phyloP scores from a whole-genome alignment of 495 filamentous ascomycete species.

The Chaetomidium leptoderma region DNA sequence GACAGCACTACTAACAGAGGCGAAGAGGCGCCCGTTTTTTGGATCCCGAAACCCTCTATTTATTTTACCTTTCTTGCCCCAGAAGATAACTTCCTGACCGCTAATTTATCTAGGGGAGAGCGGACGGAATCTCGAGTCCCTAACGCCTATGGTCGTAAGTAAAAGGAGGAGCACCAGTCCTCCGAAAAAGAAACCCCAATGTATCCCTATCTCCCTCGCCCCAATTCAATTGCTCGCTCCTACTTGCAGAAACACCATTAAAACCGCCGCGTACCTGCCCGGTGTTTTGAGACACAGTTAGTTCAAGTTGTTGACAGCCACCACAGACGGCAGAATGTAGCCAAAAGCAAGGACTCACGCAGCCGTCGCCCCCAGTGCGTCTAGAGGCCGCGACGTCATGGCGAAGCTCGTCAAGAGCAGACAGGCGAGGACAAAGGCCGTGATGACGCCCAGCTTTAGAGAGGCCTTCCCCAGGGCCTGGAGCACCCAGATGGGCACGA shows the following conservation, averaged over 20 bases:
- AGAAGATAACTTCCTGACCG: too few relatives aligned
- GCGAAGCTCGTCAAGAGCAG: not conserved
- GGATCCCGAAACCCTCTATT: not conserved
- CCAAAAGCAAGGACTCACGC: not conserved
- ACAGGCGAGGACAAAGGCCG: not conserved
- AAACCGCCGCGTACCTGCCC: not conserved
- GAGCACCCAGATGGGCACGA: not conserved
- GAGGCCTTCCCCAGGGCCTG: not conserved
- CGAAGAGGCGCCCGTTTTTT: not conserved
- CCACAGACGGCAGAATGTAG: not conserved
- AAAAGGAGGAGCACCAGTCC: too few relatives aligned
- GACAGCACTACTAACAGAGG: not conserved
- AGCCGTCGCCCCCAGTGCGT: not conserved
- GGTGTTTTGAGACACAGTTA: not conserved
- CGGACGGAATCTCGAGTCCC: too few relatives aligned
- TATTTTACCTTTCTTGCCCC: too few relatives aligned
- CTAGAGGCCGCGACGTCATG: not conserved
- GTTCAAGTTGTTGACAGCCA: not conserved
- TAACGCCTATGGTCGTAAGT: too few relatives aligned
- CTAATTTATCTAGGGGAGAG: too few relatives aligned
- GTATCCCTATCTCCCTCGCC: too few relatives aligned
- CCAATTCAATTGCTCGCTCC: not conserved
- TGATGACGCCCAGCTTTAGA: not conserved
- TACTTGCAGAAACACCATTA: not conserved
- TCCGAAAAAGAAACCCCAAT: too few relatives aligned